Base-by-base conservation (phyloP, 2,329 filamentous ascomycete species). In the Diaporthe batatas region DNA sequence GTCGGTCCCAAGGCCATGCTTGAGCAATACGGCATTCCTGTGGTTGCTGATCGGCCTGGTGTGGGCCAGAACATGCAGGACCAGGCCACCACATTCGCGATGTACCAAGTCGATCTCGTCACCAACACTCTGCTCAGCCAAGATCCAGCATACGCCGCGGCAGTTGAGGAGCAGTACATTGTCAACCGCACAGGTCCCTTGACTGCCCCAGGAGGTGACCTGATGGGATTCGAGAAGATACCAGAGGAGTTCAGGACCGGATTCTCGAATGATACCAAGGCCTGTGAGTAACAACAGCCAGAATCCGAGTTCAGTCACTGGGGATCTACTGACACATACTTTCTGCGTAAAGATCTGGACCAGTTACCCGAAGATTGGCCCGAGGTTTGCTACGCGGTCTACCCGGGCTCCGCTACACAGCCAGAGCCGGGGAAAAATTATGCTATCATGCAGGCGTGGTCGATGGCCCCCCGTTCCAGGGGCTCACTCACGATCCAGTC, bases 21-120 rank as follows among this genome's bases (percentile, higher is more conserved):
- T 76, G 21, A 65, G 77, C 14, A 72, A 77, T 51, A 74, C 73
- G 16, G 82, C 83, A 69, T 76, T 73, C 0, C 32, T 77, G 10
- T 73, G 3, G 12, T 81, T 2, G 68, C 74, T 0, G 73, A 79
- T 21, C 68, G 72, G 12, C 76, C 78, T 6, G 79, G 79, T 12
- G 80, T 81, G 2, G 72, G 73, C 14, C 70, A 74, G 42, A 44
- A 44, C 42, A 0, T 74, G 42, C 49, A 34, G 3, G 73, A 74
- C 58, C 64, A 72, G n/a, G 29, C 69, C 25, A 14, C 57, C 16
- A 44, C 23, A 47, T 0, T 25, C 1, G 14, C 25, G 3, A 54
- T 57, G 7, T 71, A 39, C 21, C 59, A 51, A 16, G 59, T 71
- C 44, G 47, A 71, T 18, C 12, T 70, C 25, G 36, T 25, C 18